These are phyloP conservation scores for Tephrocybe sp. DNA, from an alignment of 768 basidiomycete genomes.

Conservation along the genomic window DNA sequence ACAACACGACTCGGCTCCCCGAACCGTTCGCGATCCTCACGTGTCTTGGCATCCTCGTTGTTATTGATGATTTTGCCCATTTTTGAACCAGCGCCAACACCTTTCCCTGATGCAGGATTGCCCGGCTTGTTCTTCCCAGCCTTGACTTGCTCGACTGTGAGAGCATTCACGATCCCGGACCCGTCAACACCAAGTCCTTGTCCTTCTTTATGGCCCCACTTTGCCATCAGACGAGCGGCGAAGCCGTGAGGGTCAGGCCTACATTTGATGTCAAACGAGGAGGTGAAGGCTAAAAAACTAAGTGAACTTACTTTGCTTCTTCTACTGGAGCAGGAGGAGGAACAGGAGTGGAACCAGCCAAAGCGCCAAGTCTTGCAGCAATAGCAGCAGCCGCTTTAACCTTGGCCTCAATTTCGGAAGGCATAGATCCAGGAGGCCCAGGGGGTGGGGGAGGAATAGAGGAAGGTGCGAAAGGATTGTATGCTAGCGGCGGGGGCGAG, in stretches of 20 bases:
- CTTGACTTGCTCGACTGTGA: constrained; percentile 76
- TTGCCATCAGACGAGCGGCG: constrained; percentile 88
- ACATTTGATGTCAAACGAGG: neutral
- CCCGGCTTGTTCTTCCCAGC: constrained; percentile 34
- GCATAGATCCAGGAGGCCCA: constrained; percentile 30
- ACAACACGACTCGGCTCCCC: constrained; percentile 92
- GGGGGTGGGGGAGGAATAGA: constrained; percentile 55
- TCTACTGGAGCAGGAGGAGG: constrained; percentile 29
- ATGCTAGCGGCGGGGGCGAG: constrained; percentile 58
- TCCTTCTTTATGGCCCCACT: constrained; percentile 95
- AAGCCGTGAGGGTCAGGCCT: constrained; percentile 71
- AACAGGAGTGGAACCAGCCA: constrained; percentile 37
- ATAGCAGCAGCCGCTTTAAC: constrained; percentile 81
- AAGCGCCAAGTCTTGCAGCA: constrained; percentile 69
- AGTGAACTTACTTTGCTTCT: constrained; percentile 30
- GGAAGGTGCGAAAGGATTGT: constrained; percentile 70
- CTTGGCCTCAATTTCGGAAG: constrained; percentile 59
- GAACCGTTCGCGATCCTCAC: constrained; percentile 78
- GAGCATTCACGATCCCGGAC: constrained; percentile 85
- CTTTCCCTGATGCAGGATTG: constrained; percentile 29
- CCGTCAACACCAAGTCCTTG: constrained; percentile 87
- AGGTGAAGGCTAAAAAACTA: neutral
- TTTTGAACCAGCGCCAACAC: constrained; percentile 52
- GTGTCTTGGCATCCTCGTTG: constrained; percentile 78
- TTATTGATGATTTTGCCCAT: constrained; percentile 91